These are phyloP conservation scores for Selaginella tamariscina DNA, from an alignment of 75 land plant genomes.

Conservation along the genomic window DNA sequence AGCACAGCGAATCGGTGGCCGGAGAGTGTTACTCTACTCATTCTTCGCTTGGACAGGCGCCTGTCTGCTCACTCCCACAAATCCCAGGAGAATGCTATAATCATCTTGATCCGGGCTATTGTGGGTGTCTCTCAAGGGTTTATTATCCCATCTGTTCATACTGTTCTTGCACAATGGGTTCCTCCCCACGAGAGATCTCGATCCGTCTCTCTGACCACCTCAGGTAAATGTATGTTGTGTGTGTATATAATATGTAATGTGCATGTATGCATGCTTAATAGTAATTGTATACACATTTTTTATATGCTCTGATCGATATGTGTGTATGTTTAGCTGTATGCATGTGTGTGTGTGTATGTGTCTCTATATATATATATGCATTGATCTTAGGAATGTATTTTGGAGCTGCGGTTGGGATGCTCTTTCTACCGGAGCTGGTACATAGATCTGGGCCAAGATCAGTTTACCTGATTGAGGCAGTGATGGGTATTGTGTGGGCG, in stretches of 20 bases:
- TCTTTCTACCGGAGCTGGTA: slow-evolving; percentile 52
- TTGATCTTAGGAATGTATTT: slow-evolving; percentile 92
- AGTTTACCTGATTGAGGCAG: slow-evolving; percentile 55
- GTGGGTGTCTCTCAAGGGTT: slow-evolving; percentile 84
- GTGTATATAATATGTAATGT: too few species aligned
- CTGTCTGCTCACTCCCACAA: slow-evolving; percentile 51
- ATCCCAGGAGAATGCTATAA: slow-evolving; percentile 23
- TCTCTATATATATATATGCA: too few species aligned
- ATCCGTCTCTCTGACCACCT: slow-evolving; percentile 77
- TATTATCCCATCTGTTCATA: slow-evolving; percentile 78
- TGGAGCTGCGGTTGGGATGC: slow-evolving; percentile 79
- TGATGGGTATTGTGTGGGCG: slow-evolving; percentile 55
- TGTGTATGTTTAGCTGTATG: too few species aligned
- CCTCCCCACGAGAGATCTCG: slow-evolving; percentile 82
- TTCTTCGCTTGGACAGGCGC: slow-evolving; percentile 61
- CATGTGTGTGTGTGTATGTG: too few species aligned
- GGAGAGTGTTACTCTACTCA: slow-evolving; percentile 48
- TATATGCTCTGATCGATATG: too few species aligned
- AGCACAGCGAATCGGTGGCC: slow-evolving; percentile 59
- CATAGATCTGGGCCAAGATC: slow-evolving; percentile 50
- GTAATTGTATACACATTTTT: too few species aligned
- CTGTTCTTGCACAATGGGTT: slow-evolving; percentile 84
- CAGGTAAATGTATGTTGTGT: too few species aligned
- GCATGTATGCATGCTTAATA: too few species aligned
- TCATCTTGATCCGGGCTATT: slow-evolving; percentile 45